Conservation (phyloP, 306 rosid species). For the Fragaria iinumae region DNA sequence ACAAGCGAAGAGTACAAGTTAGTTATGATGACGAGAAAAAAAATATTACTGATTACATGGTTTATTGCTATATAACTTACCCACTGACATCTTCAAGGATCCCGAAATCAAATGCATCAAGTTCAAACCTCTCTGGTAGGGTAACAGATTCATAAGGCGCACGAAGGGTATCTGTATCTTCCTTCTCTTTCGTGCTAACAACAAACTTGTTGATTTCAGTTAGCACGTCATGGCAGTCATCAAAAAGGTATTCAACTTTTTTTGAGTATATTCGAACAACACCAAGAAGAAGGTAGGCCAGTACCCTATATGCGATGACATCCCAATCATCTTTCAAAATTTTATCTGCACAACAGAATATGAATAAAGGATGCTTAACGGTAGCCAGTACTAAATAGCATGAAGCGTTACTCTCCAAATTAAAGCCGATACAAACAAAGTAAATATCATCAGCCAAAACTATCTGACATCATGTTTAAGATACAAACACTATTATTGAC, state of each 20-base stretch:
- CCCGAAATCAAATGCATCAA: slow-evolving; percentile 77
- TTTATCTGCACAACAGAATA: slow-evolving; percentile 44
- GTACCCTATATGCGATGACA: slow-evolving; percentile 58
- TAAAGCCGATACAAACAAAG: background rate
- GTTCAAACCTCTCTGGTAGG: slow-evolving; percentile 64
- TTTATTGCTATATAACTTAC: slow-evolving; percentile 43
- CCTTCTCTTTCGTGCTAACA: slow-evolving; percentile 30
- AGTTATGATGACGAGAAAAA: slow-evolving; percentile 1
- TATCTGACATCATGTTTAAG: background rate
- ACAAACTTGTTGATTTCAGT: slow-evolving; percentile 48
- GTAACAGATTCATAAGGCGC: slow-evolving; percentile 45
- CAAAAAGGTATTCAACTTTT: slow-evolving; percentile 61
- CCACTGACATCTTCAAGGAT: slow-evolving; percentile 50
- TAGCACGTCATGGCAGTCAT: slow-evolving; percentile 61
- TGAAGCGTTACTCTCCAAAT: background rate
- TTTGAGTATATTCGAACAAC: slow-evolving; percentile 72
- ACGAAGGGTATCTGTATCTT: slow-evolving; percentile 30
- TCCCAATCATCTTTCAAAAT: slow-evolving; percentile 64
- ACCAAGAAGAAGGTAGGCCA: slow-evolving; percentile 88
- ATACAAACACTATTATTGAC: background rate
- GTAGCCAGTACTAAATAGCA: background rate
- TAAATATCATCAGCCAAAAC: background rate
- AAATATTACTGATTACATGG: slow-evolving; percentile 15
- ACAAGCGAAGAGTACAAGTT: slow-evolving; percentile 22
- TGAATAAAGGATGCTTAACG: background rate